Evolutionary conservation across 2,329 filamentous ascomycete genomes (phyloP).

Genomic region (Microsporum ferrugineum): DNA sequence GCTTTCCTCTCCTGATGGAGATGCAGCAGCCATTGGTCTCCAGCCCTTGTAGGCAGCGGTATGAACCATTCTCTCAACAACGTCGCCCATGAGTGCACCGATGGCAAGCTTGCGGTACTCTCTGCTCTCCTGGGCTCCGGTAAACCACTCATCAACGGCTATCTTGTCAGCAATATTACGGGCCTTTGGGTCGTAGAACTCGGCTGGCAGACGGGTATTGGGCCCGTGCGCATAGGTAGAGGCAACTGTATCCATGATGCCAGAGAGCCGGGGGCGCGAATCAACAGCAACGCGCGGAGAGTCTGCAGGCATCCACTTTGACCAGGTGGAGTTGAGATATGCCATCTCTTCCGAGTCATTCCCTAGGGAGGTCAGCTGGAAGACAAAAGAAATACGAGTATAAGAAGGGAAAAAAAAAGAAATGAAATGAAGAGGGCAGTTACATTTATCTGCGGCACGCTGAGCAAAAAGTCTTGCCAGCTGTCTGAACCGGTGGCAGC

Average conservation of each 20-base stretch:
- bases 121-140: constrained; percentile 67
- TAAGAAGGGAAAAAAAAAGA: background rate
- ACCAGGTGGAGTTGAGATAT: constrained; percentile 64
- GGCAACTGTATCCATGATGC: constrained; percentile 91
- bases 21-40: constrained; percentile 44
- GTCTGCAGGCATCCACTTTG: constrained; percentile 72
- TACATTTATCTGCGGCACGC: constrained; percentile 56
- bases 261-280: constrained; percentile 68
- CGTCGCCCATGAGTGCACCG: constrained; percentile 70
- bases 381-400: background rate
- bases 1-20: constrained; percentile 34
- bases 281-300: constrained; percentile 65
- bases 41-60: constrained; percentile 49
- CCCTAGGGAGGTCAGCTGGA: constrained; percentile 27
- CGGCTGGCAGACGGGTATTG: constrained; percentile 62
- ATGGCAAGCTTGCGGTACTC: constrained; percentile 90
- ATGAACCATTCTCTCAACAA: constrained; percentile 62
- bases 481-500: constrained; percentile 60
- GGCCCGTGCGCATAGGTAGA: constrained; percentile 75
- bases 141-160: constrained; percentile 83
- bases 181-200: constrained; percentile 73
- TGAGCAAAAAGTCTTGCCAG: constrained; percentile 60
- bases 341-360: constrained; percentile 69
- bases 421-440: background rate
- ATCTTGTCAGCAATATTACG: constrained; percentile 60